Percentiles rank a stretch among this genome's conserved stretches.
phyloP scores from a whole-genome alignment of 116 monocot genomes.

The Posidonia oceanica region DNA sequence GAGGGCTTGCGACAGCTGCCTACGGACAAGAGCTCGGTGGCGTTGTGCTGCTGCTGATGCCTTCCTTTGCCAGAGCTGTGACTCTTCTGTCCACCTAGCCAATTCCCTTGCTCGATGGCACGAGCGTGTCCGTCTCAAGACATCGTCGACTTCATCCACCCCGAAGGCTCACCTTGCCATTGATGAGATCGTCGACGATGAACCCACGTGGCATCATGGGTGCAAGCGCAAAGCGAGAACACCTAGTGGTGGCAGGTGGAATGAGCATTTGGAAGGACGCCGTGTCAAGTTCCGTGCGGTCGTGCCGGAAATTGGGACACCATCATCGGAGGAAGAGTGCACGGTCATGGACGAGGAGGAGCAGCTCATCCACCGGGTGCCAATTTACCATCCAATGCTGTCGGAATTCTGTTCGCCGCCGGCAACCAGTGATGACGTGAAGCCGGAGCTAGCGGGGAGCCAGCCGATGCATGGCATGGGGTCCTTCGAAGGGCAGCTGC shows the following conservation, averaged over 20 bases:
- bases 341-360: constrained; percentile 30
- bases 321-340: neutral
- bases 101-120: constrained; percentile 67
- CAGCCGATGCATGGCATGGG: neutral
- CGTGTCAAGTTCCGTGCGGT: constrained; percentile 8
- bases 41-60: constrained; percentile 69
- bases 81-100: constrained; percentile 59
- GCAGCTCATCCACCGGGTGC: constrained; percentile 66
- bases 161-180: neutral
- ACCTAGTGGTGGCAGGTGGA: constrained; percentile 12
- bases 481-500: constrained; percentile 4
- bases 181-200: neutral
- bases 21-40: constrained; percentile 52
- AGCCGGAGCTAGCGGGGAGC: neutral
- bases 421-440: neutral
- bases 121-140: constrained; percentile 45
- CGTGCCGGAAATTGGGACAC: constrained; percentile 57
- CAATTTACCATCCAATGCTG: constrained; percentile 50
- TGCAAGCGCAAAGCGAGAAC: constrained; percentile 59
- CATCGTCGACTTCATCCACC: constrained; percentile 18
- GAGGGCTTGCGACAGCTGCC: constrained; percentile 62
- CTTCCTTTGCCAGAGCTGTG: constrained; percentile 65
- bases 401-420: constrained; percentile 27
- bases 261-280: neutral
- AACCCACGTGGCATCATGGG: constrained; percentile 22